Conservation (phyloP, 345 rosid genomes). For the Eucalyptus marginata region DNA sequence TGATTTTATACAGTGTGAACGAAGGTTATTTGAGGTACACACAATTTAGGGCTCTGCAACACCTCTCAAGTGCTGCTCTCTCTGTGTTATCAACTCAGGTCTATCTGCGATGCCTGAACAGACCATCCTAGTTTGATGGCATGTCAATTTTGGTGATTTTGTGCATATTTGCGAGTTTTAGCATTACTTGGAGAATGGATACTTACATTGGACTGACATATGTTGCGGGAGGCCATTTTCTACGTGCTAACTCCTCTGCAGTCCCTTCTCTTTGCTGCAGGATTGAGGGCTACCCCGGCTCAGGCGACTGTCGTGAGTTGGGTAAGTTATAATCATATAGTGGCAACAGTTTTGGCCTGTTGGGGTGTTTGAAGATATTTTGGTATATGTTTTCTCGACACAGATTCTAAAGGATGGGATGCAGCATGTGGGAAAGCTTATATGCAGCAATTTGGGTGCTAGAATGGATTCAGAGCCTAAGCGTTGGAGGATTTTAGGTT, state of each 20-base stretch:
- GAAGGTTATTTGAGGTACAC: conserved; percentile 93
- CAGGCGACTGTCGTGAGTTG: conserved; percentile 95
- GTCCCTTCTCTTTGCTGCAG: conserved; percentile 99
- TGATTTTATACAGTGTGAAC: conserved; percentile 43
- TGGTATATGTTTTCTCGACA: conserved; percentile 1
- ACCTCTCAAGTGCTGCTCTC: conserved; percentile 72
- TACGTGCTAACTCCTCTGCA: conserved; percentile 46
- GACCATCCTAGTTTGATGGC: background rate
- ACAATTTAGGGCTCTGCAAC: conserved; percentile 86
- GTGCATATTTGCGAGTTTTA: background rate
- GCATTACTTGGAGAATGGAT: background rate
- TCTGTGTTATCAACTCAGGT: conserved; percentile 96
- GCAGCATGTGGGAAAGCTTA: conserved; percentile 90
- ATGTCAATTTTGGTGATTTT: background rate
- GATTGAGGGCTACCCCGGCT: conserved; percentile 89
- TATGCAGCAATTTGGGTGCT: conserved; percentile 91
- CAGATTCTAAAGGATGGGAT: conserved; percentile 94
- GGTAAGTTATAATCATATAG: conserved; percentile 34
- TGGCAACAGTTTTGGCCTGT: background rate
- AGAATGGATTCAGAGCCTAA: conserved; percentile 99
- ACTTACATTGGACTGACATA: background rate
- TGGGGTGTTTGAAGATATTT: background rate
- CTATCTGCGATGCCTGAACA: background rate
- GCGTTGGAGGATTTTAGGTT: conserved; percentile 86
- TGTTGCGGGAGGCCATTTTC: background rate